phyloP scores from a whole-genome alignment of 768 basidiomycete species.

The Mycena epipterygia region DNA sequence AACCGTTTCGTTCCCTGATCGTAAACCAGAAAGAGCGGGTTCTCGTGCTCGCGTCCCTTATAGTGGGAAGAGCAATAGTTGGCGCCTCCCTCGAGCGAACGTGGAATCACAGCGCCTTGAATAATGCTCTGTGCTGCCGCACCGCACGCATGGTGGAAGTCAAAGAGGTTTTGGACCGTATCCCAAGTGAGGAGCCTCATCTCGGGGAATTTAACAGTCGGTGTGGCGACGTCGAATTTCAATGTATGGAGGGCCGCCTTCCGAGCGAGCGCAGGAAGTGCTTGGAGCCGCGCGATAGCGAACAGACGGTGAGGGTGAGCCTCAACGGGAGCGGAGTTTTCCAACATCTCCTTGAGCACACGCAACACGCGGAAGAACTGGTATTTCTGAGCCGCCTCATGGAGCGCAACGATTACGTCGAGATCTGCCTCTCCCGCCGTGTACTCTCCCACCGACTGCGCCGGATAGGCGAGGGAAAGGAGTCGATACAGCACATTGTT shows the following conservation, averaged over 20 bases:
- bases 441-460: background rate
- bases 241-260: background rate
- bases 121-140: background rate
- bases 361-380: background rate
- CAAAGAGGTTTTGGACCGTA: background rate
- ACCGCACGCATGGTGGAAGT: background rate
- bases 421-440: background rate
- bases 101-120: background rate
- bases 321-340: background rate
- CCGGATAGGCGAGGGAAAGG: background rate
- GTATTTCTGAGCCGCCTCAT: background rate
- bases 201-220: background rate
- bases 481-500: background rate
- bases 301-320: background rate
- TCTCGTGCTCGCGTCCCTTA: no score
- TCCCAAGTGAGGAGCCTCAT: background rate
- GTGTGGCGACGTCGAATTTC: background rate
- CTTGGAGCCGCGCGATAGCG: background rate
- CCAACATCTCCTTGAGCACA: background rate
- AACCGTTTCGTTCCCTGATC: no score
- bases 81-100: background rate
- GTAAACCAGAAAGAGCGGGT: no score
- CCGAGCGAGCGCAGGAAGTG: background rate
- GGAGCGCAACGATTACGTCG: background rate
- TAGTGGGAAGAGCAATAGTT: no score